Percentiles rank a stretch among this genome's conserved stretches.
phyloP scores from a whole-genome alignment of 495 filamentous ascomycete species.

The Acidomyces sp. region DNA sequence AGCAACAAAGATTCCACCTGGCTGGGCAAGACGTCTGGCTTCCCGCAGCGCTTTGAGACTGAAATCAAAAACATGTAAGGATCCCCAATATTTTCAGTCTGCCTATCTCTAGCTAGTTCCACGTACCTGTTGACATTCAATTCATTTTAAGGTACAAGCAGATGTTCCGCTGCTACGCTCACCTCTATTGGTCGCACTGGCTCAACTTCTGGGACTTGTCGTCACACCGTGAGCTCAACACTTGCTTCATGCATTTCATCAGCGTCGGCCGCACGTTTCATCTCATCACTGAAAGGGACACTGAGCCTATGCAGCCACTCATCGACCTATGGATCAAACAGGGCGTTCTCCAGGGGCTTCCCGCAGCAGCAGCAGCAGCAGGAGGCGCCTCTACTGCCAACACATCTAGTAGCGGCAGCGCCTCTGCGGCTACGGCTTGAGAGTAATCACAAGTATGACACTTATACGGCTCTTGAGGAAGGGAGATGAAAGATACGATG shows the following conservation, averaged over 20 bases:
- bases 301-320: constrained; percentile 86
- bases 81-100: too few relatives aligned
- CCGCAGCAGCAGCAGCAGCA: background rate
- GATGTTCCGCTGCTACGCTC: constrained; percentile 93
- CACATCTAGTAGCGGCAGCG: too few relatives aligned
- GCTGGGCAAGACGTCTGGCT: constrained; percentile 78
- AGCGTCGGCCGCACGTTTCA: constrained; percentile 74
- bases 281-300: constrained; percentile 67
- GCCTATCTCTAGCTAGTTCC: too few relatives aligned
- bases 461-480: too few relatives aligned
- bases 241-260: constrained; percentile 87
- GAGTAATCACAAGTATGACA: too few relatives aligned
- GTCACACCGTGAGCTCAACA: constrained; percentile 78
- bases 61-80: constrained; percentile 63
- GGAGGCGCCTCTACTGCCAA: too few relatives aligned
- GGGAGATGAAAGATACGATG: too few relatives aligned
- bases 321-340: constrained; percentile 81
- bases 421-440: too few relatives aligned
- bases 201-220: constrained; percentile 83
- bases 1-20: constrained; percentile 44
- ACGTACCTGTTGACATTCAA: too few relatives aligned
- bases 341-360: constrained; percentile 44
- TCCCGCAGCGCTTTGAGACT: constrained; percentile 71
- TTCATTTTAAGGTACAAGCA: constrained; percentile 49
- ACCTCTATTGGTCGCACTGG: constrained; percentile 65